Evolutionary conservation across 352 stramenopile species (phyloP).

Genomic region (Elongisporangium undulatum): DNA sequence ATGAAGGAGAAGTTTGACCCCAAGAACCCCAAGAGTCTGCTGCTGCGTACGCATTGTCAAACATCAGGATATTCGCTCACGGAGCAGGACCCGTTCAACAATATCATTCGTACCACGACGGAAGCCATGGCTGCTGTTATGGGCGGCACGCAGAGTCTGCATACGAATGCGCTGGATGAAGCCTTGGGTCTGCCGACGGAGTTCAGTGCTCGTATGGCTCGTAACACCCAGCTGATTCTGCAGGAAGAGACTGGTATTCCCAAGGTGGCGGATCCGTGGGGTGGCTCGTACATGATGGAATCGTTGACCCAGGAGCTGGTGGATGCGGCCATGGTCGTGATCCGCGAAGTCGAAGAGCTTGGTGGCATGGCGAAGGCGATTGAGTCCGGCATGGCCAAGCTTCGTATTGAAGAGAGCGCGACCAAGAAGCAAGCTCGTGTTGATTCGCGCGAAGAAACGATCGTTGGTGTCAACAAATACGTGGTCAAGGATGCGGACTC

Average conservation of each 20-base stretch:
- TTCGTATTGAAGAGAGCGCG: slow-evolving; percentile 95
- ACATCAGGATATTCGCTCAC: slow-evolving; percentile 96
- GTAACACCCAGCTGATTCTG: slow-evolving; percentile 98
- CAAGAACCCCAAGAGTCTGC: slow-evolving; percentile 93
- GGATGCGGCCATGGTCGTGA: slow-evolving; percentile 64
- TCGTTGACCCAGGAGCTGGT: slow-evolving; percentile 91
- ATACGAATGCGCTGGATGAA: slow-evolving; percentile 98
- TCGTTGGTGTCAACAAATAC: slow-evolving; percentile 98
- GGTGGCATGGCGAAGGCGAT: slow-evolving; percentile 98
- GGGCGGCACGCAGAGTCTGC: slow-evolving; percentile 95
- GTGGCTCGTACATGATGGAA: slow-evolving; percentile 97
- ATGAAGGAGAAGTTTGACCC: slow-evolving; percentile 93
- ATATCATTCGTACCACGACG: slow-evolving; percentile 96
- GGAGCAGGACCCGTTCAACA: slow-evolving; percentile 98
- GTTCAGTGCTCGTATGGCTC: slow-evolving; percentile 94
- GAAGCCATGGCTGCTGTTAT: slow-evolving; percentile 87
- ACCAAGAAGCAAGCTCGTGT: slow-evolving; percentile 95
- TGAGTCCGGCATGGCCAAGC: slow-evolving; percentile 94
- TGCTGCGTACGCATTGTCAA: slow-evolving; percentile 96
- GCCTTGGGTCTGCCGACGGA: slow-evolving; percentile 95
- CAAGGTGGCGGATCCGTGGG: slow-evolving; percentile 94
- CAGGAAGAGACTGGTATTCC: slow-evolving; percentile 96
- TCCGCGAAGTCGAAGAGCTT: slow-evolving; percentile 86
- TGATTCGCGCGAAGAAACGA: slow-evolving; percentile 92
- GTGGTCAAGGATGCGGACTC: slow-evolving; percentile 77